phyloP scores from a whole-genome alignment of 1,284 basidiomycete species.

The Sanghuangporus sanghuang region DNA sequence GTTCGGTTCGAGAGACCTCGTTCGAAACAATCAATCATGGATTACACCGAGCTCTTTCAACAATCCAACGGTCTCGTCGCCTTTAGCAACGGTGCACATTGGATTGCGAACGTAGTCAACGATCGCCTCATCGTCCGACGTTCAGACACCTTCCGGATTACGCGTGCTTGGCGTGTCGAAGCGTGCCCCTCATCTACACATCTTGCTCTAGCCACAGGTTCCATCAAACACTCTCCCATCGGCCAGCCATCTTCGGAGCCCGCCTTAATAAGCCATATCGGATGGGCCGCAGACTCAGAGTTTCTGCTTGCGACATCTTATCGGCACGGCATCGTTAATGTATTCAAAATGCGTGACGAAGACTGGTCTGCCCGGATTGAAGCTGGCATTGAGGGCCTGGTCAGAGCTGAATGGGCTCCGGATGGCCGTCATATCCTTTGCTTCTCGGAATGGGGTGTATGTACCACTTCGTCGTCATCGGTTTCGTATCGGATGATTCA shows the following conservation, averaged over 20 bases:
- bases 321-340: slow-evolving; percentile 58
- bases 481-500: neutral
- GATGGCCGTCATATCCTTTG: slow-evolving; percentile 77
- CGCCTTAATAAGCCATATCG: slow-evolving; percentile 60
- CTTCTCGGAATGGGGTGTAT: slow-evolving; percentile 84
- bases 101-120: slow-evolving; percentile 66
- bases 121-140: slow-evolving; percentile 71
- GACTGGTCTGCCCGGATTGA: slow-evolving; percentile 68
- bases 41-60: slow-evolving; percentile 79
- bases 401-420: slow-evolving; percentile 81
- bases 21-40: slow-evolving; percentile 27
- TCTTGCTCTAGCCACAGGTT: slow-evolving; percentile 26
- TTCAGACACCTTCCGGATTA: slow-evolving; percentile 71
- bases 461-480: slow-evolving; percentile 29
- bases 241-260: slow-evolving; percentile 11
- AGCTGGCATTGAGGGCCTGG: slow-evolving; percentile 77
- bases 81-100: slow-evolving; percentile 71
- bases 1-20: neutral
- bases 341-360: slow-evolving; percentile 71
- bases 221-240: slow-evolving; percentile 24
- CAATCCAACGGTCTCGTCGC: slow-evolving; percentile 60
- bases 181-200: slow-evolving; percentile 42
- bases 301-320: slow-evolving; percentile 73
- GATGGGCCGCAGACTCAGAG: slow-evolving; percentile 82
- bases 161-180: slow-evolving; percentile 65